A percentile compares a stretch with the other conserved stretches of the same genome.
Conservation (phyloP, 257 asterid species). For the Solanum bukasovii region DNA sequence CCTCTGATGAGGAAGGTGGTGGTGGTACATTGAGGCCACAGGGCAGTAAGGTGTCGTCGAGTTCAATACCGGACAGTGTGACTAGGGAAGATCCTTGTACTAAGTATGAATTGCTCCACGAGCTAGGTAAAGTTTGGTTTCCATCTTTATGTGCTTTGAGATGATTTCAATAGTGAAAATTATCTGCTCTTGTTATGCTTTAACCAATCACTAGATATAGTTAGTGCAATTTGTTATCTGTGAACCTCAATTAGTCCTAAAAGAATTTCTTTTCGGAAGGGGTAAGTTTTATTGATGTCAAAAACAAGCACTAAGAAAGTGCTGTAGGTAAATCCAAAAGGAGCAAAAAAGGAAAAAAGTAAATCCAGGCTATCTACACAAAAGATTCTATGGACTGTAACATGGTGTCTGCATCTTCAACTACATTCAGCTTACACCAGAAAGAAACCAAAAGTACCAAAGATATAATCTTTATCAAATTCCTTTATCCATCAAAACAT, state of each 20-base stretch:
- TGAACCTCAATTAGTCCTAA: not conserved
- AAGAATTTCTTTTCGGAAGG: not conserved
- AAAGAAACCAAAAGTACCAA: not conserved
- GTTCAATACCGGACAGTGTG: conserved; percentile 77
- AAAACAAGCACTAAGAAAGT: not conserved
- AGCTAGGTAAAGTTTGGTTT: conserved; percentile 59
- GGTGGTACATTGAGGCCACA: conserved; percentile 30
- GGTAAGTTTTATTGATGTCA: not conserved
- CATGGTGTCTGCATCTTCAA: not conserved
- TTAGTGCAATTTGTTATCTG: not conserved
- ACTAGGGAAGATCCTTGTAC: conserved; percentile 83
- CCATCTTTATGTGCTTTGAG: not conserved
- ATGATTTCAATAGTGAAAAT: not conserved
- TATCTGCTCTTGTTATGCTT: not conserved
- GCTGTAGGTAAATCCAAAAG: not conserved
- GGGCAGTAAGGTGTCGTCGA: conserved; percentile 59
- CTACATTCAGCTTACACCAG: not conserved
- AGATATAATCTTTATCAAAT: not conserved
- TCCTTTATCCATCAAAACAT: not conserved
- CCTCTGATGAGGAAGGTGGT: conserved; percentile 15
- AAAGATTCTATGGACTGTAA: not conserved
- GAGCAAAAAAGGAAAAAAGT: not conserved
- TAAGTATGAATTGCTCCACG: conserved; percentile 89
- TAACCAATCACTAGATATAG: not conserved
- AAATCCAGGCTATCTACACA: not conserved